phyloP scores from a whole-genome alignment of 2,329 filamentous ascomycete species.

The Furcasterigmium furcatum region DNA sequence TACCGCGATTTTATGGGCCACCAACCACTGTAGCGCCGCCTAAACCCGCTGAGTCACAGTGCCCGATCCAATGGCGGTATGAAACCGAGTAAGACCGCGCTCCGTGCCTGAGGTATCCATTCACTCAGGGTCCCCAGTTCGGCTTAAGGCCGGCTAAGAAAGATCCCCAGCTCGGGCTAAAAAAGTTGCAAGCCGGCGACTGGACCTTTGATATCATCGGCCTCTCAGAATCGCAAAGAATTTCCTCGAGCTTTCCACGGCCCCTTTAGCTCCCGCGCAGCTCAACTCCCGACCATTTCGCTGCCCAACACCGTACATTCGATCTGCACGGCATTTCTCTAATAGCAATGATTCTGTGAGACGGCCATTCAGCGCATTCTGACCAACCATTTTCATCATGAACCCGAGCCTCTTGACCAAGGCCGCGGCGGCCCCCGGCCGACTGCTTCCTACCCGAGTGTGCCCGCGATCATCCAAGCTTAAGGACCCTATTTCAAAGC shows the following conservation, averaged over 20 bases:
- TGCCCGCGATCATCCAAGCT: slow-evolving; percentile 33
- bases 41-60: not conserved
- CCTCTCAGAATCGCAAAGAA: slow-evolving; percentile 19
- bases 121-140: slow-evolving; percentile 2
- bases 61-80: too few species aligned
- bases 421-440: slow-evolving; percentile 37
- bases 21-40: not conserved
- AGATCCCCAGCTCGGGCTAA: not conserved
- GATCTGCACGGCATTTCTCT: too few species aligned
- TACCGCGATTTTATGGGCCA: not conserved
- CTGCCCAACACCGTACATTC: not conserved
- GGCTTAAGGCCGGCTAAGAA: slow-evolving; percentile 10
- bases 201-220: not conserved
- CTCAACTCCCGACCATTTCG: not conserved
- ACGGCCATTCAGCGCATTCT: too few species aligned
- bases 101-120: slow-evolving; percentile 2
- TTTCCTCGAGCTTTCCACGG: slow-evolving; percentile 12
- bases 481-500: slow-evolving; percentile 34
- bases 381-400: slow-evolving; percentile 28
- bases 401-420: slow-evolving; percentile 45
- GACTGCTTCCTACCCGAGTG: slow-evolving; percentile 33
- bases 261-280: not conserved
- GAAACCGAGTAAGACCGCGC: too few species aligned
- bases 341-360: too few species aligned
- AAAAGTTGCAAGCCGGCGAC: slow-evolving; percentile 10